Conservation (phyloP, 345 rosid genomes). For the Ceriops decandra region DNA sequence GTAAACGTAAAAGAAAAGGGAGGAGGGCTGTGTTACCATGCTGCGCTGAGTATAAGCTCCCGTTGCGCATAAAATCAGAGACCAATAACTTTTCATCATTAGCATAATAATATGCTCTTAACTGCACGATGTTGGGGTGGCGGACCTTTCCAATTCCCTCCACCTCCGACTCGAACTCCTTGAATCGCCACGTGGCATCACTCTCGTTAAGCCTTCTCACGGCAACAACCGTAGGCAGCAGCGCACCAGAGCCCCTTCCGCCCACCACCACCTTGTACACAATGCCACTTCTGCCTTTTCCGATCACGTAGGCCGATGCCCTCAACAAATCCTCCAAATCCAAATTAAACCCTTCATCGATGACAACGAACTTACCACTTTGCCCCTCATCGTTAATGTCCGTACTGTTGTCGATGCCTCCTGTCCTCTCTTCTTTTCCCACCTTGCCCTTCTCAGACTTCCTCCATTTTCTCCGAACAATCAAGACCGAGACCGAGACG, state of each 20-base stretch:
- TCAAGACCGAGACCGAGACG: conserved; percentile 57
- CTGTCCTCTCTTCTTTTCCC: conserved; percentile 27
- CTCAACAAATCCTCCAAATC: conserved; percentile 86
- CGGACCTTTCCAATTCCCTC: conserved; percentile 66
- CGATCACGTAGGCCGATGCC: conserved; percentile 92
- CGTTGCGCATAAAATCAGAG: conserved; percentile 73
- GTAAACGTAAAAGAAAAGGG: not conserved
- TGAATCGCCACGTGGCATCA: conserved; percentile 61
- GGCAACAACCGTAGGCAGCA: conserved; percentile 53
- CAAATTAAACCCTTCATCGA: conserved; percentile 75
- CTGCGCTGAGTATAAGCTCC: conserved; percentile 69
- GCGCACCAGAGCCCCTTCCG: conserved; percentile 48
- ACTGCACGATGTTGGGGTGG: conserved; percentile 75
- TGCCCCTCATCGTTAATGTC: conserved; percentile 42
- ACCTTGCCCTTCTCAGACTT: conserved; percentile 24
- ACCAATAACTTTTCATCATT: conserved; percentile 78
- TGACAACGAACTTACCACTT: conserved; percentile 56
- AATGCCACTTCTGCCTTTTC: conserved; percentile 83
- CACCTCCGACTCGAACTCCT: conserved; percentile 81
- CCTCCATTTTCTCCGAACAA: conserved; percentile 44
- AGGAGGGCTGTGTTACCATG: conserved; percentile 52
- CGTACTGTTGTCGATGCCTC: not conserved
- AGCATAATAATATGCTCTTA: conserved; percentile 83
- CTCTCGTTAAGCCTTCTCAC: conserved; percentile 85
- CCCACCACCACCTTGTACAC: conserved; percentile 74